A percentile compares a stretch with the other conserved stretches of the same genome.
These are phyloP conservation scores for Massariosphaeria phaeospora DNA, from an alignment of 495 filamentous ascomycete genomes.

Conservation along the genomic window DNA sequence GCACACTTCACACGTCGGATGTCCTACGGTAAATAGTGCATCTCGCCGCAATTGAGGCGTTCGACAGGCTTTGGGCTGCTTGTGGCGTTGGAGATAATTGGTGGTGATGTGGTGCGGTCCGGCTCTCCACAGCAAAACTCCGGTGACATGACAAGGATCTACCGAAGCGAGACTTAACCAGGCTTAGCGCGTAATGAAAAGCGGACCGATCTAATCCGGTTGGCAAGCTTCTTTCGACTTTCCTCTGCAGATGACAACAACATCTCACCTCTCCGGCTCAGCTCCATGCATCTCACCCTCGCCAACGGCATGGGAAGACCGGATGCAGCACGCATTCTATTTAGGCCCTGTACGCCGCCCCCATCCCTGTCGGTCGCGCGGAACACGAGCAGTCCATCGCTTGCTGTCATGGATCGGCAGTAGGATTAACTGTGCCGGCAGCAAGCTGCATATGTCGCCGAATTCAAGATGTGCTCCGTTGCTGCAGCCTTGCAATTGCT, in stretches of 20 bases:
- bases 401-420: background rate
- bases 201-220: constrained; percentile 3
- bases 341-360: background rate
- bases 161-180: background rate
- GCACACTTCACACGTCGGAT: too few relatives aligned
- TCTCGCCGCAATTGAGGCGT: too few relatives aligned
- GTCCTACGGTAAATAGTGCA: too few relatives aligned
- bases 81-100: too few relatives aligned
- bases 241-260: constrained; percentile 8
- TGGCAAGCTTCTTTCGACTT: constrained; percentile 8
- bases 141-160: too few relatives aligned
- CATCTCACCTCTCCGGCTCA: background rate
- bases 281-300: background rate
- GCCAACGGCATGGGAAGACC: background rate
- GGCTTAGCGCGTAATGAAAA: constrained; percentile 19
- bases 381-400: background rate
- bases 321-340: background rate
- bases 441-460: background rate
- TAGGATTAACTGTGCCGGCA: background rate
- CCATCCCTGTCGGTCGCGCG: background rate
- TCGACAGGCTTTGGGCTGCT: too few relatives aligned
- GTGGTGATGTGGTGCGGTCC: too few relatives aligned
- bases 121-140: too few relatives aligned
- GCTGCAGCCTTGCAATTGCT: background rate
- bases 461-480: background rate